Percentiles rank a stretch among this genome's conserved stretches.
Evolutionary conservation across 208 protist genomes (phyloP).

Genomic region (Trypanosoma cruzi): DNA sequence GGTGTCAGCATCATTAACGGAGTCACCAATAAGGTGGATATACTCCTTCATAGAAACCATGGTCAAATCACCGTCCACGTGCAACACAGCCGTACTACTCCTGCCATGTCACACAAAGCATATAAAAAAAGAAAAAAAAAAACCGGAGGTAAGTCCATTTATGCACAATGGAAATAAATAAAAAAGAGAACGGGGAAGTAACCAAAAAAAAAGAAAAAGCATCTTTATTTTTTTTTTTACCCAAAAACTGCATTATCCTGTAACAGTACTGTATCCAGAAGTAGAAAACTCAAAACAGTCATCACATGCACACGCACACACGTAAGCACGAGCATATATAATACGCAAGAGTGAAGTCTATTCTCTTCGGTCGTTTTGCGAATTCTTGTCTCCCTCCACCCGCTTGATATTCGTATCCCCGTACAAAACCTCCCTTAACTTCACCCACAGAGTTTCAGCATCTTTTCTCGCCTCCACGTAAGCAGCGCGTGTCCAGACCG

Average conservation of each 20-base stretch:
- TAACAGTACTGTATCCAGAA: not conserved
- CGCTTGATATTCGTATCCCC: not conserved
- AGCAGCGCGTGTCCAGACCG: slow-evolving; percentile 54
- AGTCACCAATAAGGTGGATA: slow-evolving; percentile 11
- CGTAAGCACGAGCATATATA: too few species aligned
- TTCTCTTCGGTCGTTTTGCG: slow-evolving; percentile 6
- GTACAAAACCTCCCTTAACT: not conserved
- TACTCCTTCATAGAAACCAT: slow-evolving; percentile 27
- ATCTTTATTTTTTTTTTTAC: too few species aligned
- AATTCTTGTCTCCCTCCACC: not conserved
- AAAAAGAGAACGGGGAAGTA: slow-evolving; percentile 11
- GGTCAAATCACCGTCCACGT: not conserved
- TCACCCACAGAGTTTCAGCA: slow-evolving; percentile 27
- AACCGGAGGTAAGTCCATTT: not conserved
- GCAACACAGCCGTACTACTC: not conserved
- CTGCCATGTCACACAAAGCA: not conserved
- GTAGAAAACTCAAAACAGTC: not conserved
- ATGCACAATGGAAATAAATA: not conserved
- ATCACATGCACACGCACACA: not conserved
- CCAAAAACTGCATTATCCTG: not conserved
- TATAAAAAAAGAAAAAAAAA: slow-evolving; percentile 5
- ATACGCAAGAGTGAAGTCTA: not conserved
- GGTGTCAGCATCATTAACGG: slow-evolving; percentile 3
- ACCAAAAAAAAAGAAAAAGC: slow-evolving; percentile 10
- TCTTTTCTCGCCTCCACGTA: slow-evolving; percentile 58